Evolutionary conservation across 2,329 filamentous ascomycete species (phyloP).

Genomic region (Colletotrichum filicis): DNA sequence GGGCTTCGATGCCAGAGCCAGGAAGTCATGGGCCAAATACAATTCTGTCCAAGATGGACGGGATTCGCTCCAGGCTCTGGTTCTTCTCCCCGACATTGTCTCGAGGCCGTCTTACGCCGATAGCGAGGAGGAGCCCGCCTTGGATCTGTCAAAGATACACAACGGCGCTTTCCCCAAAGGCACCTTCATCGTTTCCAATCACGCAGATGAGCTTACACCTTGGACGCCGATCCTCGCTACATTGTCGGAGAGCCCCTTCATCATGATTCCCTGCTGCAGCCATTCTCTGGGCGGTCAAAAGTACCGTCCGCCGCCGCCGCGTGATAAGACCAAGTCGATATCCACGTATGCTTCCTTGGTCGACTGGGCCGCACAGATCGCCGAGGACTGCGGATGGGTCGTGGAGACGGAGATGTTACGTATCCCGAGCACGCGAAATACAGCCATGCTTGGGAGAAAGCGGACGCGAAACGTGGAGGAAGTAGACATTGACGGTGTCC

Average conservation of each 20-base stretch:
- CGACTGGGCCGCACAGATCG: constrained; percentile 78
- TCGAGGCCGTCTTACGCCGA: constrained; percentile 26
- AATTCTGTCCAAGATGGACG: constrained; percentile 42
- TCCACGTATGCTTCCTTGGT: constrained; percentile 89
- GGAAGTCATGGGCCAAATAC: constrained; percentile 88
- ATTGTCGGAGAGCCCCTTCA: constrained; percentile 81
- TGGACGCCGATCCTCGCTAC: constrained; percentile 94
- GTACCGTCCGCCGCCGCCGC: constrained; percentile 74
- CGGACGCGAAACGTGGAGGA: constrained; percentile 43
- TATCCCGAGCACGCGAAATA: constrained; percentile 93
- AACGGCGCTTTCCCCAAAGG: constrained; percentile 75
- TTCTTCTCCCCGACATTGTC: constrained; percentile 61
- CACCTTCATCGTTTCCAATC: constrained; percentile 96
- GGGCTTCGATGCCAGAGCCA: constrained; percentile 89
- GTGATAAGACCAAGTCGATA: constrained; percentile 58
- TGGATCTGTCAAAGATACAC: constrained; percentile 47
- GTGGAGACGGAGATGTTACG: constrained; percentile 87
- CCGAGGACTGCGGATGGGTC: constrained; percentile 77
- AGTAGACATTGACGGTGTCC: constrained; percentile 55
- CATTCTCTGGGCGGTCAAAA: constrained; percentile 82
- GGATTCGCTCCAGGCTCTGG: constrained; percentile 53
- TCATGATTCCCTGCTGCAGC: constrained; percentile 96
- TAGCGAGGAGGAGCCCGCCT: constrained; percentile 32
- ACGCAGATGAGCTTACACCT: constrained; percentile 93
- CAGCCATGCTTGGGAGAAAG: constrained; percentile 78